phyloP scores from a whole-genome alignment of 2,329 filamentous ascomycete genomes.

The Fusarium scirpi region DNA sequence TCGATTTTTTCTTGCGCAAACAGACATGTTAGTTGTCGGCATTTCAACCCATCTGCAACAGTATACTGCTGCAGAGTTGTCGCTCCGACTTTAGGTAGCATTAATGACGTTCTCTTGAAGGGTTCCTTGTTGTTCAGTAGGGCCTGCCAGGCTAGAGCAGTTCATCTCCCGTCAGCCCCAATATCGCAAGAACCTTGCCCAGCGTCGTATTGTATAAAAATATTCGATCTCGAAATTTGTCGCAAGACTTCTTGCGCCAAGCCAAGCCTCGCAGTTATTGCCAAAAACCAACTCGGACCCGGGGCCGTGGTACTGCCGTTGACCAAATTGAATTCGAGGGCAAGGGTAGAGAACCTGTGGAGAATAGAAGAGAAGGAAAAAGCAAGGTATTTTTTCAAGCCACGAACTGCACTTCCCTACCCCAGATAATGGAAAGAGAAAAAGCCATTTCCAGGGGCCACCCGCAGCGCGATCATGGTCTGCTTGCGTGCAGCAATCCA shows the following conservation, averaged over 20 bases:
- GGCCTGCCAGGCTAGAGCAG: constrained; percentile 19
- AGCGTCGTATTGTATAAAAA: constrained; percentile 16
- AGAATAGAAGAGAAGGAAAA: constrained; percentile 28
- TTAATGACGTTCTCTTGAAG: constrained; percentile 22
- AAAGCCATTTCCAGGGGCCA: constrained; percentile 22
- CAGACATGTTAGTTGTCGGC: constrained; percentile 2
- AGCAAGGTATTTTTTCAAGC: constrained; percentile 27
- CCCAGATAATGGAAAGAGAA: constrained; percentile 40
- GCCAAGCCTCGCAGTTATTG: constrained; percentile 2
- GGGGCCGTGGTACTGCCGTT: constrained; percentile 41
- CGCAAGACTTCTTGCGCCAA: constrained; percentile 2
- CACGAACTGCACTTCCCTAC: constrained; percentile 30
- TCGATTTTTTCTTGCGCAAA: neutral
- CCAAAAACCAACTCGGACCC: constrained; percentile 25
- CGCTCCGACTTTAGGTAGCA: constrained; percentile 18
- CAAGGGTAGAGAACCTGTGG: constrained; percentile 30
- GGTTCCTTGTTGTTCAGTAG: constrained; percentile 20
- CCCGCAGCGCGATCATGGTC: constrained; percentile 30
- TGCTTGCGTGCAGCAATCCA: constrained; percentile 27
- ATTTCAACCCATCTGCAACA: constrained; percentile 7
- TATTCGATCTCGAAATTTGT: constrained; percentile 12
- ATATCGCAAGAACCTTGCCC: constrained; percentile 22
- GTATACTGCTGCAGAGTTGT: neutral
- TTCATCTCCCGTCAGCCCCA: constrained; percentile 18
- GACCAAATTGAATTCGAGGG: constrained; percentile 26